These are phyloP conservation scores for Citrus unshiu DNA, from an alignment of 345 rosid genomes.

Conservation along the genomic window DNA sequence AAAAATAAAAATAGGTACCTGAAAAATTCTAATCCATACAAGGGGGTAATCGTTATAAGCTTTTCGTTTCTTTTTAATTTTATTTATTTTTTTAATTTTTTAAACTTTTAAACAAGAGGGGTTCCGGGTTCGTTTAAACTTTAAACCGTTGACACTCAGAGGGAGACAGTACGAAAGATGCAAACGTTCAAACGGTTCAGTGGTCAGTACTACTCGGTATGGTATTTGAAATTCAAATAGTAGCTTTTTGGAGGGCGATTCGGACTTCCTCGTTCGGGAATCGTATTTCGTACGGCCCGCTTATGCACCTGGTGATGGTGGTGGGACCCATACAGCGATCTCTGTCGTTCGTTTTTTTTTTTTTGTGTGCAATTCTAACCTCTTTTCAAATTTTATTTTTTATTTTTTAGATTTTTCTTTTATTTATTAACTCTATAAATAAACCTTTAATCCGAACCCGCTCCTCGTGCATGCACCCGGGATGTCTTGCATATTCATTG, in stretches of 20 bases:
- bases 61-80: too few relatives aligned
- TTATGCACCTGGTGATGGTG: rapidly evolving
- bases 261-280: neutral
- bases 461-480: neutral
- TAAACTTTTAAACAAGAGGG: too few relatives aligned
- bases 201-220: neutral
- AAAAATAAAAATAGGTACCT: too few relatives aligned
- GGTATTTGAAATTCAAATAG: neutral
- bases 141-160: neutral
- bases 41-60: too few relatives aligned
- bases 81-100: too few relatives aligned
- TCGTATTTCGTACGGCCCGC: neutral
- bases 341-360: neutral
- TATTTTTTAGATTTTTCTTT: too few relatives aligned
- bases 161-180: neutral
- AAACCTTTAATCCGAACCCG: neutral
- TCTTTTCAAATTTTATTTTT: too few relatives aligned
- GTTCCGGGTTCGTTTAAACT: too few relatives aligned
- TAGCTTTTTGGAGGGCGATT: neutral
- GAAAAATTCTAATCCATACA: too few relatives aligned
- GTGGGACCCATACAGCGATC: neutral
- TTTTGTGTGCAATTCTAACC: neutral
- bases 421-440: neutral
- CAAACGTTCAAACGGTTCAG: neutral
- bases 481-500: too few relatives aligned